Conservation (phyloP, 2,329 filamentous ascomycete species). For the Thelonectria discophora region DNA sequence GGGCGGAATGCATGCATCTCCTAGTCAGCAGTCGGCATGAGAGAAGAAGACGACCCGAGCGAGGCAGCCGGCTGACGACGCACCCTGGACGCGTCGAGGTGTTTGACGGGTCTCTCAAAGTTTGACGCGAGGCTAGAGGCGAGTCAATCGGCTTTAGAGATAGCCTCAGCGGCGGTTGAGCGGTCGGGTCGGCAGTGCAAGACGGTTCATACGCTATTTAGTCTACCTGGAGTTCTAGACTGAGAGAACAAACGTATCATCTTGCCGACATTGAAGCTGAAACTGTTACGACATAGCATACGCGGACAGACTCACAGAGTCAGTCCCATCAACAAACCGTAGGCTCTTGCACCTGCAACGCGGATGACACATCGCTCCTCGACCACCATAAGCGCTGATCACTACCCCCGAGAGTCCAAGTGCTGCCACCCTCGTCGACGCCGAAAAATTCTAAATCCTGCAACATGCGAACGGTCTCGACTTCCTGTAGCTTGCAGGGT, state of each 20-base stretch:
- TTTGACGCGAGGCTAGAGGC: neutral
- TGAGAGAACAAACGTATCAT: too few relatives aligned
- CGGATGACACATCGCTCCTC: neutral
- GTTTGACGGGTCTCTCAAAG: neutral
- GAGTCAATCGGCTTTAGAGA: neutral
- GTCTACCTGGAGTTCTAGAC: too few relatives aligned
- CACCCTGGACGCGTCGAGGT: neutral
- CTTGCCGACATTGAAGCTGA: too few relatives aligned
- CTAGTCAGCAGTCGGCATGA: neutral
- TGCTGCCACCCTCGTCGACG: neutral
- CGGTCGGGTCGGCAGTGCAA: too few relatives aligned
- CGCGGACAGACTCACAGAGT: too few relatives aligned
- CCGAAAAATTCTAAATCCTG: neutral
- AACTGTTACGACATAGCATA: too few relatives aligned
- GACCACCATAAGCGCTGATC: neutral
- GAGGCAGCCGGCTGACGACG: neutral
- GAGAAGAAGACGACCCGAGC: neutral
- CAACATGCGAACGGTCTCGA: neutral
- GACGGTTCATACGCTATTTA: too few relatives aligned
- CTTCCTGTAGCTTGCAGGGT: constrained; percentile 6
- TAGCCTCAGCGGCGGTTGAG: too few relatives aligned
- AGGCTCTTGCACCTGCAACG: neutral
- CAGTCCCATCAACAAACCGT: neutral
- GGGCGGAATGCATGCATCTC: neutral
- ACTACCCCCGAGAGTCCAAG: neutral